Evolutionary conservation across 768 basidiomycete genomes (phyloP), one percentile per base, ranked within the genome.

Genomic region (Suillus spraguei): DNA sequence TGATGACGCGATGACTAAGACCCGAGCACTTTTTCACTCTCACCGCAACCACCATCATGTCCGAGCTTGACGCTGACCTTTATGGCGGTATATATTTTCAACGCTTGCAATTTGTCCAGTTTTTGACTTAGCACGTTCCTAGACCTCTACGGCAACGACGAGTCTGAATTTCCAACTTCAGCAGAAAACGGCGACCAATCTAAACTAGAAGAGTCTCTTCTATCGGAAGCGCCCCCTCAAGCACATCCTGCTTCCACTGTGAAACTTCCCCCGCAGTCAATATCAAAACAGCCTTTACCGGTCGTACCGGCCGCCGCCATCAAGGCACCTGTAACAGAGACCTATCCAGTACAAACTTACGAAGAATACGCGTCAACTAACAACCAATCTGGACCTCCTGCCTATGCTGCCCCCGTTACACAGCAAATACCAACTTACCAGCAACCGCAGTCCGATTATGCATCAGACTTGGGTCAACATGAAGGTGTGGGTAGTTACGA

Each of bases 41-140:
- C 66, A 75, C 79, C 73, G 76, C 74, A 64, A 77, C 74, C 73
- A 79, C 73, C 66, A 75, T 67, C 49, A 64, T 61, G 69, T 87
- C 89, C 66, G 91, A 92, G 79, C 88, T 92, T 76, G 91, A 94
- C 76, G 91, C 91, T 78, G 94, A 95, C 76, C 84, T 95, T 60
- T 95, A 95, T 71, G 92, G 92, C 71, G 94, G 94, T 92, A 73
- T 62, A 87, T 28, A 1, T 60, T 46, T 32, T 52, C 10, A 64
- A 32, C 46, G 35, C 28, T 46, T 61, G 56, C 16, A 14, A 50
- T 22, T 36, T 5, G 4, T 33, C 41, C 36, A 10, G 24, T 58
- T 60, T 14, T 38, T 46, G 52, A 44, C 35, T 60, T 64, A 38
- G 61, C 42, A 3, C 16, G n/a, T 17, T 60, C 10, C 38, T 63